A percentile compares a stretch with the other conserved stretches of the same genome.
Evolutionary conservation across 2,329 filamentous ascomycete species (phyloP).

Genomic region (Fusarium graminum): DNA sequence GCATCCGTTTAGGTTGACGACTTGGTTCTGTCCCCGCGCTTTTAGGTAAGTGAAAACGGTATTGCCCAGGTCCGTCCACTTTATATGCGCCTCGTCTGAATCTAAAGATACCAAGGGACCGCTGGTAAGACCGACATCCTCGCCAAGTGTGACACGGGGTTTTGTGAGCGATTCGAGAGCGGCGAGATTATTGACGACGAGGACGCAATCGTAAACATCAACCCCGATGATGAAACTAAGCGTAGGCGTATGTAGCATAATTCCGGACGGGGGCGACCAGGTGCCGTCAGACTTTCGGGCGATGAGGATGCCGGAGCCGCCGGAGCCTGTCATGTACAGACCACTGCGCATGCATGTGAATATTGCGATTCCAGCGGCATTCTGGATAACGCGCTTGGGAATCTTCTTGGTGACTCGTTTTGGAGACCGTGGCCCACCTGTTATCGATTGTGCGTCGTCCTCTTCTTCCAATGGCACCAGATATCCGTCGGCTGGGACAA

Average conservation of each 20-base stretch:
- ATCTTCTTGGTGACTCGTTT: constrained; percentile 80
- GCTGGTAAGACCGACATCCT: constrained; percentile 80
- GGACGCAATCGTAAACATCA: constrained; percentile 95
- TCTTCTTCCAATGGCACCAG: constrained; percentile 61
- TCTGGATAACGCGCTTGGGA: constrained; percentile 84
- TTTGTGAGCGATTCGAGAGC: constrained; percentile 88
- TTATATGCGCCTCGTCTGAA: constrained; percentile 63
- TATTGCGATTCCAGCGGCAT: constrained; percentile 90
- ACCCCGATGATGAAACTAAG: constrained; percentile 92
- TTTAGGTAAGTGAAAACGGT: constrained; percentile 71
- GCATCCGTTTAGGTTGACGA: constrained; percentile 68
- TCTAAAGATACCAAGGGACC: constrained; percentile 77
- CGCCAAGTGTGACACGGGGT: constrained; percentile 82
- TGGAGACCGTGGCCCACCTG: constrained; percentile 61
- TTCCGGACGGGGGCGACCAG: constrained; percentile 92
- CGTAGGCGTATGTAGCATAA: constrained; percentile 89
- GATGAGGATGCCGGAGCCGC: constrained; percentile 88
- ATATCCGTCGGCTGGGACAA: constrained; percentile 66
- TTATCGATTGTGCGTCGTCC: constrained; percentile 50
- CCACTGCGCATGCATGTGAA: constrained; percentile 97
- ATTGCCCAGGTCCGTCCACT: constrained; percentile 66
- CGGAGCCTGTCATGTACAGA: constrained; percentile 90
- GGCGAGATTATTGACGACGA: constrained; percentile 89
- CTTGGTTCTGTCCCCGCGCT: constrained; percentile 67
- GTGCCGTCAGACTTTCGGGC: constrained; percentile 86